Conservation (phyloP, 2,329 filamentous ascomycete genomes). For the Drechslerella coelobrocha region DNA sequence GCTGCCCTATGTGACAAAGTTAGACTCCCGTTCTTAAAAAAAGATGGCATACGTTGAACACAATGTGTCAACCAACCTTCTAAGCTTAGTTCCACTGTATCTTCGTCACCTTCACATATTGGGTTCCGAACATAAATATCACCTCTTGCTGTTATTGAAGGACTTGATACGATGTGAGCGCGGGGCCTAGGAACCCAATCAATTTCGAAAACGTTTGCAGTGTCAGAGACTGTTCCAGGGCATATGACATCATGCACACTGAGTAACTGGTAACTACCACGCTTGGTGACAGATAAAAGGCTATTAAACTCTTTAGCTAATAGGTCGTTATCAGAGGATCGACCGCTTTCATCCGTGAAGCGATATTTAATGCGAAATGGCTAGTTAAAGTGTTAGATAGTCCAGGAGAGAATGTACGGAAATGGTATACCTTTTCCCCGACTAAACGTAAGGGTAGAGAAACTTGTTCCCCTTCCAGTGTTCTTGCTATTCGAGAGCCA, state of each 20-base stretch:
- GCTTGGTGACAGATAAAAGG: slow-evolving; percentile 68
- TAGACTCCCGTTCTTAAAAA: background rate
- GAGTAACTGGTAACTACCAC: slow-evolving; percentile 80
- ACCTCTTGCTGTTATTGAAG: slow-evolving; percentile 65
- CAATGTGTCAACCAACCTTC: slow-evolving; percentile 16
- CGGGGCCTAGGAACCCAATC: slow-evolving; percentile 84
- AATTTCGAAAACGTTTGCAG: slow-evolving; percentile 77
- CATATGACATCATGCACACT: slow-evolving; percentile 80
- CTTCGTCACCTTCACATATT: slow-evolving; percentile 93
- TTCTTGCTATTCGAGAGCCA: slow-evolving; percentile 74
- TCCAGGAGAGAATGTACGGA: background rate
- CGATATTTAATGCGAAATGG: slow-evolving; percentile 83
- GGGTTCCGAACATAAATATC: slow-evolving; percentile 74
- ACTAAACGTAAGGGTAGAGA: slow-evolving; percentile 82
- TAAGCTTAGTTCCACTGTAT: slow-evolving; percentile 76
- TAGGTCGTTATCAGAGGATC: slow-evolving; percentile 61
- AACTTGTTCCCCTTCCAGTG: slow-evolving; percentile 76
- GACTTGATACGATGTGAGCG: slow-evolving; percentile 71
- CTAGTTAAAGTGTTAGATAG: slow-evolving; percentile 14
- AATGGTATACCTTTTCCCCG: slow-evolving; percentile 67
- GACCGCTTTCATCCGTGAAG: slow-evolving; percentile 66
- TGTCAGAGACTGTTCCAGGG: slow-evolving; percentile 77
- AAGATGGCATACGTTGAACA: background rate
- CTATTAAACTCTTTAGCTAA: slow-evolving; percentile 69
- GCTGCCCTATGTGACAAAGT: slow-evolving; percentile 13